Evolutionary conservation across 495 filamentous ascomycete genomes (phyloP), one percentile per base, ranked within the genome.

Genomic region (Paragyromitra xinjiangensis): DNA sequence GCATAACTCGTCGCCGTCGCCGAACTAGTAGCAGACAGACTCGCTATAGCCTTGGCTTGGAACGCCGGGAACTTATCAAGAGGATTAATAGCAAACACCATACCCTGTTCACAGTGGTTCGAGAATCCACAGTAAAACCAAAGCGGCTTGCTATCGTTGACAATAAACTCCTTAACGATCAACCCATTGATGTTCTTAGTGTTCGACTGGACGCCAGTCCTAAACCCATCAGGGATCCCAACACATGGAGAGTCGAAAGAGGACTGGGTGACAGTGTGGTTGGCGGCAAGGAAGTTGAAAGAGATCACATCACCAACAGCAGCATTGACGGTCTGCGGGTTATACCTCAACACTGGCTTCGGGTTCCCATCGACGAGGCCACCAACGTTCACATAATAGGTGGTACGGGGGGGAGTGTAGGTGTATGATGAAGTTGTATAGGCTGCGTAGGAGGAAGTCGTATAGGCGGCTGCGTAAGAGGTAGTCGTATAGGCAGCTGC

Each of bases 181-280:
- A 71, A 48, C 6, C 56, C 37, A 34, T 82, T 64, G 65, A 85
- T 87, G 84, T 90, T 89, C 81, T 91, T 86, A 67, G 85, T 74
- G 82, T 93, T 93, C 61, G 90, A 81, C 86, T 89, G 86, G 86
- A 90, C 90, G 42, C 90, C 90, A 40, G 90, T 90, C 83, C 91
- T 90, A 84, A 89, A 86, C 72, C 91, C 91, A 2, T 61, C 48
- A 4, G 80, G 82, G 78, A 91, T 86, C 19, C 83, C 82, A 12
- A 85, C 85, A 84, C 91, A 93, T 24, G 91, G 91, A 6, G 83
- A 84, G 59, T 85, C 86, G 78, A 92, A 93, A 8, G 87, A 86
- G 29, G 90, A 91, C 83, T 93, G 90, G 3, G 90, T 92, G 51
- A 86, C 88, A 4, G 90, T 91, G 85, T 93, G 91, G 84, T 92